These are phyloP conservation scores for Calonectria pteridis DNA, from an alignment of 2,329 filamentous ascomycete genomes.

Conservation along the genomic window DNA sequence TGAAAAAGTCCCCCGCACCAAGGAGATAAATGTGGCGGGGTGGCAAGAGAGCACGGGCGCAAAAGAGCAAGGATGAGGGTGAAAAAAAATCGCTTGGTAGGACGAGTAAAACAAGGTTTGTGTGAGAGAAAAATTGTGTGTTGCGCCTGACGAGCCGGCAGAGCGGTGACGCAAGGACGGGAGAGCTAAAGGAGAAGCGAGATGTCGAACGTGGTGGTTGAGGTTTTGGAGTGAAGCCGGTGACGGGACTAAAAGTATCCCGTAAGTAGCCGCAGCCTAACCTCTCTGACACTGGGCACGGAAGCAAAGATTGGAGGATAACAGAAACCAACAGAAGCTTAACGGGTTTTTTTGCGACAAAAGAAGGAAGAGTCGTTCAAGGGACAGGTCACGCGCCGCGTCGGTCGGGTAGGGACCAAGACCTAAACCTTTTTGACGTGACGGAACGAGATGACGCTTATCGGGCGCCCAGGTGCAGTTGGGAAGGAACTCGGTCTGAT, in stretches of 20 bases:
- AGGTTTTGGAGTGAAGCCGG: neutral
- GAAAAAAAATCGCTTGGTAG: conserved; percentile 5
- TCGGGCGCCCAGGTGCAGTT: conserved; percentile 32
- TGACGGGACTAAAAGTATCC: neutral
- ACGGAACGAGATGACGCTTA: conserved; percentile 42
- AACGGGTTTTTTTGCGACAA: neutral
- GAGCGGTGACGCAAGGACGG: neutral
- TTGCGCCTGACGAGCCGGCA: neutral
- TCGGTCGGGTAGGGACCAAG: conserved; percentile 25
- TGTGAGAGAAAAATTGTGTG: neutral
- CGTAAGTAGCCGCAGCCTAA: neutral
- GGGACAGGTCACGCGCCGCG: conserved; percentile 17
- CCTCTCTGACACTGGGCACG: neutral
- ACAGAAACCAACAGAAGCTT: neutral
- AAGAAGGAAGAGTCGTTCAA: neutral
- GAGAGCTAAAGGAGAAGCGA: neutral
- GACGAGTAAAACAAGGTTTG: conserved; percentile 6
- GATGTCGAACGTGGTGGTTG: neutral
- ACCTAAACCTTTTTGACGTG: conserved; percentile 3
- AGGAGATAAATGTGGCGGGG: conserved; percentile 15
- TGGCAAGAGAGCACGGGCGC: conserved; percentile 26
- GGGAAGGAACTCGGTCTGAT: conserved; percentile 19
- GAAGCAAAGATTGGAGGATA: neutral
- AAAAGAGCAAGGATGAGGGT: neutral
- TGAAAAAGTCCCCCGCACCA: conserved; percentile 12